Evolutionary conservation across 768 basidiomycete genomes (phyloP).

Genomic region (Kondoa malvinella): DNA sequence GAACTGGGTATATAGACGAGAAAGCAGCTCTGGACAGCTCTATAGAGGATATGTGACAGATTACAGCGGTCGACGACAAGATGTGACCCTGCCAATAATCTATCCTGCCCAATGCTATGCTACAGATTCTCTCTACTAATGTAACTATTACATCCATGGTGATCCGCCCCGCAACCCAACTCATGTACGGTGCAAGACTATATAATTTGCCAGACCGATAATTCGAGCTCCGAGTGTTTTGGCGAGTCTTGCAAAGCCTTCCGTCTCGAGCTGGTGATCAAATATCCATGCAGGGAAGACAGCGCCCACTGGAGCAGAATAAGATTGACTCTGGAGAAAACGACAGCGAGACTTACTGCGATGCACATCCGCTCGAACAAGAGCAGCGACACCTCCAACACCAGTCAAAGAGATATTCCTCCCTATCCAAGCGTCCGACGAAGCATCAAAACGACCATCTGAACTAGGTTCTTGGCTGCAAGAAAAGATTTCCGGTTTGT

Average conservation of each 20-base stretch:
- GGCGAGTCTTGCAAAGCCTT: constrained; percentile 23
- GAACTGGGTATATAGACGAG: too few relatives aligned
- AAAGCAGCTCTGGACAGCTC: too few relatives aligned
- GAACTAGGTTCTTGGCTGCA: neutral
- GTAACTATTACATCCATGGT: too few relatives aligned
- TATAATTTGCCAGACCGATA: constrained; percentile 14
- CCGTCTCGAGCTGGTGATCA: constrained; percentile 24
- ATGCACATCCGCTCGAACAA: constrained; percentile 22
- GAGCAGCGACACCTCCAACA: constrained; percentile 21
- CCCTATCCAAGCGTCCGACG: constrained; percentile 17
- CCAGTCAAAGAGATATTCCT: constrained; percentile 17
- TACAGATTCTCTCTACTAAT: too few relatives aligned
- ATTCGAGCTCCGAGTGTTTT: constrained; percentile 17
- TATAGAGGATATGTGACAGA: too few relatives aligned
- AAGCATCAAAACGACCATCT: constrained; percentile 10
- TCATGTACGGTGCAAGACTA: constrained; percentile 16
- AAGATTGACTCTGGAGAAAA: neutral
- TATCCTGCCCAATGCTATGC: too few relatives aligned
- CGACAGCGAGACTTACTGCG: neutral
- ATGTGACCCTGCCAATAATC: too few relatives aligned
- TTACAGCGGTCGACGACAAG: too few relatives aligned
- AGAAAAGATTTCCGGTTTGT: constrained; percentile 12
- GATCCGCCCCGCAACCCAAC: too few relatives aligned
- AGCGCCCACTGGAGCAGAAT: constrained; percentile 17
- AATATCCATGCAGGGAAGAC: constrained; percentile 23